Conservation (phyloP, 2,329 filamentous ascomycete genomes). For the Ophiostoma piceae region DNA sequence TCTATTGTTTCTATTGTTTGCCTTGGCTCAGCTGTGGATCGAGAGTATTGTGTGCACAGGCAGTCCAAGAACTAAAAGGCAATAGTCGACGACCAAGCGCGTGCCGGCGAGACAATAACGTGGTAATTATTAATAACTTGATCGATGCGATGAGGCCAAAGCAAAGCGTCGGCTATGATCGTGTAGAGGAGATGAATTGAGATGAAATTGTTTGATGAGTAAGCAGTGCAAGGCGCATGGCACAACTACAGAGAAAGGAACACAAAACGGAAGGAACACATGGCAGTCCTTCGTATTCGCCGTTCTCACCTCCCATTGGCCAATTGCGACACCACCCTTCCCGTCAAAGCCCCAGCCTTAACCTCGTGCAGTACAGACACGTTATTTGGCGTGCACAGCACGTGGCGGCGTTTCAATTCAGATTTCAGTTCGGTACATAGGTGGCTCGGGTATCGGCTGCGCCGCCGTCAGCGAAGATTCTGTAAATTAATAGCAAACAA, state of each 20-base stretch:
- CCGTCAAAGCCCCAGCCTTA: slow-evolving; percentile 2
- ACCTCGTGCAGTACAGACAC: not conserved
- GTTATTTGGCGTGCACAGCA: slow-evolving; percentile 19
- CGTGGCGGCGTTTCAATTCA: slow-evolving; percentile 21
- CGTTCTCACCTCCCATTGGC: not conserved
- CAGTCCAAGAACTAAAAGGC: not conserved
- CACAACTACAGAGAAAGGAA: no score
- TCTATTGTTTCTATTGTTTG: not conserved
- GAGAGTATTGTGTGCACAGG: not conserved
- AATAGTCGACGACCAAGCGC: not conserved
- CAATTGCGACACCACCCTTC: not conserved
- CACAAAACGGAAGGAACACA: slow-evolving; percentile 6
- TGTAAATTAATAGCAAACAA: not conserved
- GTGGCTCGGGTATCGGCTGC: not conserved
- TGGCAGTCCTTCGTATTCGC: not conserved
- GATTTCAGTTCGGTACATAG: not conserved
- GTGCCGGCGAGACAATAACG: not conserved
- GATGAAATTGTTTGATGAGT: no score
- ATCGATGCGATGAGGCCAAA: not conserved
- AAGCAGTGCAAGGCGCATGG: no score
- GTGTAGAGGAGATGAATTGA: no score
- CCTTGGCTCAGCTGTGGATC: not conserved
- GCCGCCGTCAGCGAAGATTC: not conserved
- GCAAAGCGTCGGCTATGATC: not conserved
- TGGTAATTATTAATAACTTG: not conserved